phyloP scores from a whole-genome alignment of 2,329 filamentous ascomycete genomes.

The Aspergillus fijiensis region DNA sequence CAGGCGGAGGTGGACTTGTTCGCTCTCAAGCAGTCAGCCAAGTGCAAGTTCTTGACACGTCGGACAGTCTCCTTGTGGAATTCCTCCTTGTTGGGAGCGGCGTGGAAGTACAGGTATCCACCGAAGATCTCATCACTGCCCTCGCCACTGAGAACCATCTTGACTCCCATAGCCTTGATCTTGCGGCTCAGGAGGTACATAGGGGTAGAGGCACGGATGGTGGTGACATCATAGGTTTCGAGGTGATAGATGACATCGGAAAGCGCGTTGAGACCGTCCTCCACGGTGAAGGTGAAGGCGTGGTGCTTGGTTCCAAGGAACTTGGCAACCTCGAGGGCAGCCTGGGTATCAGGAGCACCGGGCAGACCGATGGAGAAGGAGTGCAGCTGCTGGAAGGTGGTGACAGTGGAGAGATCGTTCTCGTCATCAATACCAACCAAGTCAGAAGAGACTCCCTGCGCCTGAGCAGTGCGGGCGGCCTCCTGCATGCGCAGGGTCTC shows the following conservation, averaged over 20 bases:
- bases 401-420: conserved; percentile 83
- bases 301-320: conserved; percentile 98
- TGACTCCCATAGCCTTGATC: conserved; percentile 99
- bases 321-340: conserved; percentile 87
- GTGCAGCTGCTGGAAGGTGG: conserved; percentile 91
- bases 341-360: conserved; percentile 85
- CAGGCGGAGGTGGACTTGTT: conserved; percentile 99
- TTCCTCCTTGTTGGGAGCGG: conserved; percentile 82
- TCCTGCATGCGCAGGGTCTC: conserved; percentile 78
- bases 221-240: conserved; percentile 97
- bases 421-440: conserved; percentile 94
- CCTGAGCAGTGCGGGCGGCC: conserved; percentile 51
- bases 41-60: conserved; percentile 92
- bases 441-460: conserved; percentile 51
- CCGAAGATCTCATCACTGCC: conserved; percentile 98
- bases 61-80: conserved; percentile 95
- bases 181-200: conserved; percentile 98
- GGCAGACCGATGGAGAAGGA: conserved; percentile 98
- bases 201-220: conserved; percentile 94
- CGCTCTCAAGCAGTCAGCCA: conserved; percentile 93
- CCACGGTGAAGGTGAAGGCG: conserved; percentile 95
- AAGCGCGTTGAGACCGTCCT: conserved; percentile 94
- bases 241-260: conserved; percentile 98
- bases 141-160: conserved; percentile 98
- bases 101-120: conserved; percentile 98